Evolutionary conservation across 1,139 yeast species (phyloP).

Genomic region (Geotrichum histeridarum): DNA sequence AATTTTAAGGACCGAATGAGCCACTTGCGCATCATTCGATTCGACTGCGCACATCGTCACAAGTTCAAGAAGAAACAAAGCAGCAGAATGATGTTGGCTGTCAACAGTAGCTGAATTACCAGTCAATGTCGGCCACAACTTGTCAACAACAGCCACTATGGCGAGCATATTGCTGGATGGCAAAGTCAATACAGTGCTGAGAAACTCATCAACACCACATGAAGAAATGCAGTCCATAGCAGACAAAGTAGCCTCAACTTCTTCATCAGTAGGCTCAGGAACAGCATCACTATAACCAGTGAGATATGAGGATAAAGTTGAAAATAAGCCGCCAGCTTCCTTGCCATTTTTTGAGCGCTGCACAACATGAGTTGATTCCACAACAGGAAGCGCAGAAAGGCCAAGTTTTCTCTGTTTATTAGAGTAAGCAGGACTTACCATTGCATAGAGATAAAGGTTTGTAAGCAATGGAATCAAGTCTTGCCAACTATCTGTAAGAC

Average conservation of each 20-base stretch:
- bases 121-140: constrained; percentile 27
- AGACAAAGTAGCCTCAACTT: constrained; percentile 75
- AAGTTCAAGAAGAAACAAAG: constrained; percentile 27
- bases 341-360: constrained; percentile 57
- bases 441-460: constrained; percentile 65
- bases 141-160: constrained; percentile 23
- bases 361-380: constrained; percentile 60
- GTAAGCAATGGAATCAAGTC: constrained; percentile 56
- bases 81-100: constrained; percentile 20
- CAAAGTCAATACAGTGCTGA: constrained; percentile 32
- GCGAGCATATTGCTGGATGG: constrained; percentile 2
- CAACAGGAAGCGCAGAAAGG: constrained; percentile 46
- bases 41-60: constrained; percentile 24
- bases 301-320: constrained; percentile 85
- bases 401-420: constrained; percentile 47
- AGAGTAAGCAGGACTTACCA: constrained; percentile 48
- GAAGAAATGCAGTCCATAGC: constrained; percentile 77
- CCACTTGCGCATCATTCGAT: constrained; percentile 11
- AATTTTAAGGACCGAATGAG: constrained; percentile 29
- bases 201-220: constrained; percentile 51
- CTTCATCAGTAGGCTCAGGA: constrained; percentile 88
- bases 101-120: constrained; percentile 23
- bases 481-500: constrained; percentile 48
- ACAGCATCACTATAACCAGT: constrained; percentile 85
- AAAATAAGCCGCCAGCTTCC: constrained; percentile 63